Conservation (phyloP, 345 rosid species). For the Trapa bicornis region DNA sequence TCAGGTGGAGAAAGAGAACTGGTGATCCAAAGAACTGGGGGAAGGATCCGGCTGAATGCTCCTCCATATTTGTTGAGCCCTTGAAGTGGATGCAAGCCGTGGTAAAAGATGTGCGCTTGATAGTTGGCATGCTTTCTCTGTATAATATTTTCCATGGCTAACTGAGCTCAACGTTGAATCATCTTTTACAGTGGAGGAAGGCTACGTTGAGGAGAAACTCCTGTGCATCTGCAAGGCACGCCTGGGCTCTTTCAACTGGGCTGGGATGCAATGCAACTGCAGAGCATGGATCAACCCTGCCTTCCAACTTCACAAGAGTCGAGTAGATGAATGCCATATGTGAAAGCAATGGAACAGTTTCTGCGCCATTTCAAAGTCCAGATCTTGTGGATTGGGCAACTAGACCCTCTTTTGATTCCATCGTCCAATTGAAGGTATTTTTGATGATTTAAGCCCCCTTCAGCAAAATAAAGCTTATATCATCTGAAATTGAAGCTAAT, state of each 20-base stretch:
- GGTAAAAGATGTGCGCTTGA: slow-evolving; percentile 18
- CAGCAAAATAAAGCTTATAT: no score
- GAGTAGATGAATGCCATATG: slow-evolving; percentile 50
- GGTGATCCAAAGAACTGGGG: slow-evolving; percentile 19
- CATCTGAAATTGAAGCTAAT: no score
- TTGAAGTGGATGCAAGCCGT: slow-evolving; percentile 83
- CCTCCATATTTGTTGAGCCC: slow-evolving; percentile 82
- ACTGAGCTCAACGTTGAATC: neutral
- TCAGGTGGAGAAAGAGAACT: slow-evolving; percentile 68
- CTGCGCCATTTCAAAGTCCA: no score
- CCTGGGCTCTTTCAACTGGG: slow-evolving; percentile 87
- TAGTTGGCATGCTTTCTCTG: neutral
- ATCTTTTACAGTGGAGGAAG: slow-evolving; percentile 49
- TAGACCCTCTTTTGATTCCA: no score
- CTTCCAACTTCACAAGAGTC: slow-evolving; percentile 68
- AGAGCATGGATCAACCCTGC: slow-evolving; percentile 95
- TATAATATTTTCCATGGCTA: neutral
- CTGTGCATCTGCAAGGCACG: slow-evolving; percentile 68
- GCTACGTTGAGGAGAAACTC: slow-evolving; percentile 69
- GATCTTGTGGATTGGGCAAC: no score
- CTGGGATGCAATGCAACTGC: slow-evolving; percentile 90
- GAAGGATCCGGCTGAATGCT: slow-evolving; percentile 36
- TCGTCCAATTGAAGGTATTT: no score
- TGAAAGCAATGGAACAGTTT: slow-evolving; percentile 7
- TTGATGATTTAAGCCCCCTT: no score